Evolutionary conservation across 495 filamentous ascomycete species (phyloP).

Genomic region (Patellaria atrata): DNA sequence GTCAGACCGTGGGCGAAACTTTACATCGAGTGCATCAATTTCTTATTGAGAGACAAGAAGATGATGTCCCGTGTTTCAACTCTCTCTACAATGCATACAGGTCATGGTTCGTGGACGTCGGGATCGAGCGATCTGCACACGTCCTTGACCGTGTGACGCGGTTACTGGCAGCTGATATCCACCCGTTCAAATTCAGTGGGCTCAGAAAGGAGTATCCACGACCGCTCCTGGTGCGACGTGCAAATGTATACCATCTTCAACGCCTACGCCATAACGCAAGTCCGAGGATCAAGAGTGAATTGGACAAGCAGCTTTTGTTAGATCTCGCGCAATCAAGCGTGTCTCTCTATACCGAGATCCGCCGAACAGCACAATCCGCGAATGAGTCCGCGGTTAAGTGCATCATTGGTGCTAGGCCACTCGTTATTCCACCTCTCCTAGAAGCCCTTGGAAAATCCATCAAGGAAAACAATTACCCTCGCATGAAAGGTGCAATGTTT

Average conservation of each 20-base stretch:
- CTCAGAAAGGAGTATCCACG: slow-evolving; percentile 84
- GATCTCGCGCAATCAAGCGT: slow-evolving; percentile 86
- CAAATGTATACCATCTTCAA: slow-evolving; percentile 88
- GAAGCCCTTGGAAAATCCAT: slow-evolving; percentile 68
- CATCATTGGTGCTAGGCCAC: slow-evolving; percentile 66
- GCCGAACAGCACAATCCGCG: slow-evolving; percentile 79
- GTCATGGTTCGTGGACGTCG: slow-evolving; percentile 96
- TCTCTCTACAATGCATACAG: slow-evolving; percentile 81
- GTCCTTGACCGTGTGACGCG: slow-evolving; percentile 75
- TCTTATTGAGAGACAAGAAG: slow-evolving; percentile 70
- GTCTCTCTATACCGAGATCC: slow-evolving; percentile 90
- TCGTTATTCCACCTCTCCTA: slow-evolving; percentile 80
- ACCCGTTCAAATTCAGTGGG: slow-evolving; percentile 87
- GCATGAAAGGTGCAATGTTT: slow-evolving; percentile 89
- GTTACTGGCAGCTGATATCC: slow-evolving; percentile 69
- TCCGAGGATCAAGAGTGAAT: slow-evolving; percentile 64
- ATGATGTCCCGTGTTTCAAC: slow-evolving; percentile 91
- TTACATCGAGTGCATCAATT: slow-evolving; percentile 76
- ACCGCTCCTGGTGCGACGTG: slow-evolving; percentile 73
- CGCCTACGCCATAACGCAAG: slow-evolving; percentile 84
- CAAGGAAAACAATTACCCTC: slow-evolving; percentile 63
- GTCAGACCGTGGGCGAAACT: slow-evolving; percentile 62
- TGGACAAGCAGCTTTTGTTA: slow-evolving; percentile 69
- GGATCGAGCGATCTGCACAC: slow-evolving; percentile 88
- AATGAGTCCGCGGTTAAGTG: slow-evolving; percentile 90